Base-by-base conservation (phyloP, 2,329 filamentous ascomycete species). In the Magnaporthiopsis incrustans region DNA sequence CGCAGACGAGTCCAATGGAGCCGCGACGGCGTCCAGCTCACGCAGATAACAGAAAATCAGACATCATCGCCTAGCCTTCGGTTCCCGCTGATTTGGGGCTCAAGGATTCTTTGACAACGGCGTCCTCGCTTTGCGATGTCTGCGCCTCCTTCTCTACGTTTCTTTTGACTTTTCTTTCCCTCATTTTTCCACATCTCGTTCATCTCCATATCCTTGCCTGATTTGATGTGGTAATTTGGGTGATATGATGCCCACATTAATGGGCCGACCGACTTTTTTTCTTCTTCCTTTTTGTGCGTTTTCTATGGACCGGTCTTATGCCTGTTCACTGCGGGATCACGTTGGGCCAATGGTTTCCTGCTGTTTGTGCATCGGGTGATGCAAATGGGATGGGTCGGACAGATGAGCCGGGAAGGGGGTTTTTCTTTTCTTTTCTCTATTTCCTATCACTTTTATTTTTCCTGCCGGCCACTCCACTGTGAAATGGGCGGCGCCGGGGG, bases 1-100 rank as follows among this genome's bases (percentile, higher is more conserved):
- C 50, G 68, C 71, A 22, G 75, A 77, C 65, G 72, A 76, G 57
- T 73, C 73, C 38, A 73, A 72, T 62, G 70, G 70, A 62, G 72
- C 72, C 59, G 68, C 72, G 53, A 68, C 67, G 18, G 59, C 61
- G 22, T 67, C 68, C 3, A 67, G 50, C 59, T 66, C 65, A 15
- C 67, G 63, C 26, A 68, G 67, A 57, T 27, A 57, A 53, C 61
- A 57, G 56, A 53, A 10, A 53, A 53, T 11, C 22, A 18, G 44
- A 53, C 44, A 6, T 5, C 18, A 5, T 50, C 44, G n/a, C 11
- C n/a, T 4, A 53, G 10, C 22, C 18, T 53, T 22, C 22, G n/a
- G 1, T 53, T 53, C 7, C 44, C 8, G n/a, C 11, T 53, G 44
- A 53, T 18, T 25, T 22, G 44, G 18, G 18, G 18, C 44, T 53